Evolutionary conservation across 257 asterid genomes (phyloP).

Genomic region (Solanum sejunctum): DNA sequence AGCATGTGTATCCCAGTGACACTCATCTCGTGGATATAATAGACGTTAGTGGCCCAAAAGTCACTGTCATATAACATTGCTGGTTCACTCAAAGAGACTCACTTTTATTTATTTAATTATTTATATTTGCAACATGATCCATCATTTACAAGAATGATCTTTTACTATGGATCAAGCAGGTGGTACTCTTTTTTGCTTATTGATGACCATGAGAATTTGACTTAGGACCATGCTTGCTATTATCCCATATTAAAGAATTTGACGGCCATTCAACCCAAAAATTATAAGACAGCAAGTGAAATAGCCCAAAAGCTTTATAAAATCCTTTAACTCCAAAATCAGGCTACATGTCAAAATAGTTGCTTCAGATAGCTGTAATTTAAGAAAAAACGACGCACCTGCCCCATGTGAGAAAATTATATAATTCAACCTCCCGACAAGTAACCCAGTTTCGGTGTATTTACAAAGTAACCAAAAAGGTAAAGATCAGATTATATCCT

Average conservation of each 20-base stretch:
- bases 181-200: background rate
- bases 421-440: background rate
- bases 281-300: background rate
- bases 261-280: background rate
- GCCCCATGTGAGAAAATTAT: background rate
- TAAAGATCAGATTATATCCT: background rate
- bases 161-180: background rate
- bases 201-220: background rate
- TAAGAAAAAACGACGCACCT: background rate
- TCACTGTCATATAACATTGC: background rate
- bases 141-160: background rate
- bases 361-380: background rate
- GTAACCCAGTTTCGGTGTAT: background rate
- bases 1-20: background rate
- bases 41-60: background rate
- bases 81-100: background rate
- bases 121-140: background rate
- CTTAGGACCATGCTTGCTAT: background rate
- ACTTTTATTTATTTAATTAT: background rate
- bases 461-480: background rate
- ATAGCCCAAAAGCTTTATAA: background rate
- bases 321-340: background rate
- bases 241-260: background rate
- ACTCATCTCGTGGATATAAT: background rate
- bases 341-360: background rate